Percentiles rank a stretch among this genome's conserved stretches.
These are phyloP conservation scores for Actinomortierella wolfii DNA, from an alignment of 371 early-diverging fungal genomes.

Conservation along the genomic window DNA sequence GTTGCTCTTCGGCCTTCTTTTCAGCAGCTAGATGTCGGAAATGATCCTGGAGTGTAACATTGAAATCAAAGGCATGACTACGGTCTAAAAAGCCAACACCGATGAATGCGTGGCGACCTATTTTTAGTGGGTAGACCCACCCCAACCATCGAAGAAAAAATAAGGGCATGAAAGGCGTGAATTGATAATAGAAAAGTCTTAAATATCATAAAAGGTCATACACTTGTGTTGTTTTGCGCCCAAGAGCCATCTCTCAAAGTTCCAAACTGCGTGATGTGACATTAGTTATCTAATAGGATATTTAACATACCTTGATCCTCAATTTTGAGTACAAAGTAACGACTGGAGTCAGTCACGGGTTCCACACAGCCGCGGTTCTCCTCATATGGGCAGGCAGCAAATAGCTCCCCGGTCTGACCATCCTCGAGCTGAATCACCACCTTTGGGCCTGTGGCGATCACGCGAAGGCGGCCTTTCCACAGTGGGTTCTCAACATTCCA, in stretches of 20 bases:
- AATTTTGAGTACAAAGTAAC: conserved; percentile 92
- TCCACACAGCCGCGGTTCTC: conserved; percentile 77
- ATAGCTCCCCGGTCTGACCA: conserved; percentile 78
- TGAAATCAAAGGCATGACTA: conserved; percentile 90
- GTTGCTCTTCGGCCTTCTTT: conserved; percentile 53
- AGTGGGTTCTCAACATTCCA: conserved; percentile 84
- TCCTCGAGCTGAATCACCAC: conserved; percentile 85
- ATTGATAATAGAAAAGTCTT: no score
- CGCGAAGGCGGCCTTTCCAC: conserved; percentile 85
- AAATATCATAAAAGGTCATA: no score
- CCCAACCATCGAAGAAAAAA: no score
- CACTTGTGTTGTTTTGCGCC: no score
- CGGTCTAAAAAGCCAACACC: conserved; percentile 92
- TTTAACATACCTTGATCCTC: conserved; percentile 68
- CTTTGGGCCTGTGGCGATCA: conserved; percentile 71
- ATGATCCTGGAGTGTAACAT: conserved; percentile 88
- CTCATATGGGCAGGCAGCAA: conserved; percentile 85
- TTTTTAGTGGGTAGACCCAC: neutral
- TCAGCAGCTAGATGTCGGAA: conserved; percentile 64
- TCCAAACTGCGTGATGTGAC: neutral
- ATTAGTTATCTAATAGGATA: neutral
- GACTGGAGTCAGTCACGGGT: conserved; percentile 86
- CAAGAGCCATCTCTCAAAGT: neutral
- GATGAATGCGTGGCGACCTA: conserved; percentile 83
- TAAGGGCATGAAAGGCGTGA: neutral